Conservation (phyloP, 2,329 filamentous ascomycete genomes). For the Decorospora gaudefroyi region DNA sequence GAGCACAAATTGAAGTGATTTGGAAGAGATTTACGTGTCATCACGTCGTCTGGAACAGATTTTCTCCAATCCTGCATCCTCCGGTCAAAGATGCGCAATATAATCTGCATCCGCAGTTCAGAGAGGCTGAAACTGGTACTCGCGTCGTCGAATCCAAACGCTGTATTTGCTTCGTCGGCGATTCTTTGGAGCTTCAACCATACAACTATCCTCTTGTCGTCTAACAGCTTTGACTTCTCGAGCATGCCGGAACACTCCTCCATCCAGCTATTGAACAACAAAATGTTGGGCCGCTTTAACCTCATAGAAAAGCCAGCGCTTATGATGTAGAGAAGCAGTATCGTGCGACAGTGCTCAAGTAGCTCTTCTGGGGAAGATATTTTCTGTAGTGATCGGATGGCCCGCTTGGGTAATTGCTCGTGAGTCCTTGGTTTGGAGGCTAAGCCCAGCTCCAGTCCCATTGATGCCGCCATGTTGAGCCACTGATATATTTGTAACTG, state of each 20-base stretch:
- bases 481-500: conserved; percentile 45
- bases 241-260: conserved; percentile 40
- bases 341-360: conserved; percentile 43
- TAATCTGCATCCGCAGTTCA: conserved; percentile 43
- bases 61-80: conserved; percentile 46
- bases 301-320: conserved; percentile 44
- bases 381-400: conserved; percentile 37
- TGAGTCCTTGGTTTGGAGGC: conserved; percentile 46
- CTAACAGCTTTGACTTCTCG: conserved; percentile 38
- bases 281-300: conserved; percentile 41
- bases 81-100: conserved; percentile 44
- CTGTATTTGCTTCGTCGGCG: conserved; percentile 45
- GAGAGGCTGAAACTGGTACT: conserved; percentile 46
- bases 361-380: conserved; percentile 45
- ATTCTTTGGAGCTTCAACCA: conserved; percentile 44
- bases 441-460: conserved; percentile 46
- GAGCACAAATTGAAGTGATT: not conserved
- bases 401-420: conserved; percentile 44
- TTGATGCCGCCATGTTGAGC: conserved; percentile 44
- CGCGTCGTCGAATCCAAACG: conserved; percentile 46
- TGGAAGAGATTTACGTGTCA: conserved; percentile 29
- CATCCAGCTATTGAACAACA: conserved; percentile 47
- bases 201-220: conserved; percentile 38
- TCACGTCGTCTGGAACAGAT: conserved; percentile 36
- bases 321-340: conserved; percentile 39